Evolutionary conservation across 1,139 yeast species (phyloP), one percentile per base, ranked within the genome.

Genomic region (Sugiyamaella xylanicola): DNA sequence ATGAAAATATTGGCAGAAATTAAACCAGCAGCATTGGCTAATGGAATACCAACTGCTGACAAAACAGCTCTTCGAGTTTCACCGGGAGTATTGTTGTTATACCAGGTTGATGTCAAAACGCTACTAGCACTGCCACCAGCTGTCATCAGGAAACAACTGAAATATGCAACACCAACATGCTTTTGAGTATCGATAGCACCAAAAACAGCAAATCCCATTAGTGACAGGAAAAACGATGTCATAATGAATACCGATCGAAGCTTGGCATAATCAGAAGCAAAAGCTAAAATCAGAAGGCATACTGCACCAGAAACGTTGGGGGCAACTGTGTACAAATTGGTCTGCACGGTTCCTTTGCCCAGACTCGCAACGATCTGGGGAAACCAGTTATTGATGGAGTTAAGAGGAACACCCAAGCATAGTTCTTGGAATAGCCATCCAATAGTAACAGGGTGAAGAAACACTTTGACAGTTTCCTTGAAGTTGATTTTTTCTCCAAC

Each of bases 21-120:
- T 56, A 81, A 76, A 55, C 85, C 86, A 46, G 84, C 84, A 47
- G 82, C 78, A 62, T 82, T 81, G 46, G 84, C 85, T 59, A 81
- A 73, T 2, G 63, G 84, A 69, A 59, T 79, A 69, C 84, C 84
- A 68, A 71, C 82, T 67, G 68, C 74, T 67, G 84, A 61, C 70
- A 71, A 58, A 65, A 70, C 62, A 72, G 83, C 85, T 72, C 83
- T 66, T 74, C 82, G 58, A 53, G 75, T 75, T 51, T 74, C 78
- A 55, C 76, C 75, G 2, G 81, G 80, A 3, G 78, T 77, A 61
- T 79, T 79, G 66, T 79, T 79, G 61, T 76, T 78, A 62, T 78
- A 78, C 82, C 82, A 78, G 0, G 81, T 75, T 1, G 80, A 77
- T 1, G 79, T 74, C 54, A 78, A 68, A 7, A 78, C 82, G 8